These are phyloP conservation scores for Platanthera zijinensis DNA, from an alignment of 106 monocot genomes.

Conservation along the genomic window DNA sequence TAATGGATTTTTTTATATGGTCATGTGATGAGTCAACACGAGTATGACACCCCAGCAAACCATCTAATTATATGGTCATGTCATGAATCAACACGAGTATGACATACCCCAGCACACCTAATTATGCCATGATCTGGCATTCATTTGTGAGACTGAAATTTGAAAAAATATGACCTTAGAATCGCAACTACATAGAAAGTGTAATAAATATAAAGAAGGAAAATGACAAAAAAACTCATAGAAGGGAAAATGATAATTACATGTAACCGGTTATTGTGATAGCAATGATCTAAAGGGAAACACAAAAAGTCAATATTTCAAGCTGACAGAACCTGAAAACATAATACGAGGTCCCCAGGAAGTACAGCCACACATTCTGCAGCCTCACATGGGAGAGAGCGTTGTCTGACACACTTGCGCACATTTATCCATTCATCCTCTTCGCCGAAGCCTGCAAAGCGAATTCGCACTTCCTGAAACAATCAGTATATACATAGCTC, in stretches of 20 bases:
- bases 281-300: background rate
- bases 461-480: slow-evolving; percentile 81
- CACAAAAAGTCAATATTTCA: background rate
- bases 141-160: background rate
- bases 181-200: background rate
- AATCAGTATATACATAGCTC: slow-evolving; percentile 8
- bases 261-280: background rate
- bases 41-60: too few species aligned
- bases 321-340: slow-evolving; percentile 69
- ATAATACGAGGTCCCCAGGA: slow-evolving; percentile 92
- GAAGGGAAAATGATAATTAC: background rate
- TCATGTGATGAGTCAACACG: too few species aligned
- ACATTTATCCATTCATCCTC: slow-evolving; percentile 98
- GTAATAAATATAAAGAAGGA: background rate
- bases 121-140: background rate
- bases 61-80: too few species aligned
- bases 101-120: too few species aligned
- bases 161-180: background rate
- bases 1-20: too few species aligned
- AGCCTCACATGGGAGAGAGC: slow-evolving; percentile 96
- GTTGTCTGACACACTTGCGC: slow-evolving; percentile 65
- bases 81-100: too few species aligned
- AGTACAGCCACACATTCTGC: slow-evolving; percentile 86
- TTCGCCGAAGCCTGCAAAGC: slow-evolving; percentile 92
- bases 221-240: background rate